Evolutionary conservation across 2,329 filamentous ascomycete genomes (phyloP).

Genomic region (Pyricularia sp.): DNA sequence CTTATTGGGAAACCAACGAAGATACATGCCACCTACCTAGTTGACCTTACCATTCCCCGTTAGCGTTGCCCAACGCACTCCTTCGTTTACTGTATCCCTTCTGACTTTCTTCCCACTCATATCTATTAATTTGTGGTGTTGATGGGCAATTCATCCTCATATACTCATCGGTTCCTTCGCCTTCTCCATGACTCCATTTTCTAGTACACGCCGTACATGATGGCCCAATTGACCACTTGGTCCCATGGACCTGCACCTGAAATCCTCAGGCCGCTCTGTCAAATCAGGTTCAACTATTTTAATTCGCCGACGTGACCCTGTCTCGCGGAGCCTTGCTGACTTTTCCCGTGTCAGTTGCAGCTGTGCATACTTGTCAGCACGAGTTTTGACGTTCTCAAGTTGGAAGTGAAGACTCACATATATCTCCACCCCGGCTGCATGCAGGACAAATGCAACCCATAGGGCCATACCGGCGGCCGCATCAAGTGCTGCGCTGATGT

Average conservation of each 20-base stretch:
- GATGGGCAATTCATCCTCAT: not conserved
- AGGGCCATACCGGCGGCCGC: conserved; percentile 36
- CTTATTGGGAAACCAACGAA: too few relatives aligned
- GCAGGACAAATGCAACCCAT: conserved; percentile 39
- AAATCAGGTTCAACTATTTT: conserved; percentile 33
- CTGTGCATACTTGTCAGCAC: conserved; percentile 18
- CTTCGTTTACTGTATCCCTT: too few relatives aligned
- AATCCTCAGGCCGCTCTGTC: not conserved
- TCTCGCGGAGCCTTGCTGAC: conserved; percentile 35
- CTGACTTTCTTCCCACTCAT: too few relatives aligned
- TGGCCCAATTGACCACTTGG: too few relatives aligned
- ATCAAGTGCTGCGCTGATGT: conserved; percentile 30
- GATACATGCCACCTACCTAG: too few relatives aligned
- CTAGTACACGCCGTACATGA: not conserved
- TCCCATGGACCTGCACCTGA: not conserved
- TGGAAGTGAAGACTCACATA: conserved; percentile 22
- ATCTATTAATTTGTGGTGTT: too few relatives aligned
- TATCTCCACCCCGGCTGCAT: conserved; percentile 33
- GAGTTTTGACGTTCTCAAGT: not conserved
- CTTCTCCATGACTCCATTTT: not conserved
- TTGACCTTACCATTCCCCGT: too few relatives aligned
- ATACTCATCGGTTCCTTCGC: not conserved
- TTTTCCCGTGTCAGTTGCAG: conserved; percentile 40
- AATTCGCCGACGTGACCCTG: conserved; percentile 42
- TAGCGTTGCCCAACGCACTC: too few relatives aligned